Conservation (phyloP, 1,284 basidiomycete species). For the Cerioporus squamosus region DNA sequence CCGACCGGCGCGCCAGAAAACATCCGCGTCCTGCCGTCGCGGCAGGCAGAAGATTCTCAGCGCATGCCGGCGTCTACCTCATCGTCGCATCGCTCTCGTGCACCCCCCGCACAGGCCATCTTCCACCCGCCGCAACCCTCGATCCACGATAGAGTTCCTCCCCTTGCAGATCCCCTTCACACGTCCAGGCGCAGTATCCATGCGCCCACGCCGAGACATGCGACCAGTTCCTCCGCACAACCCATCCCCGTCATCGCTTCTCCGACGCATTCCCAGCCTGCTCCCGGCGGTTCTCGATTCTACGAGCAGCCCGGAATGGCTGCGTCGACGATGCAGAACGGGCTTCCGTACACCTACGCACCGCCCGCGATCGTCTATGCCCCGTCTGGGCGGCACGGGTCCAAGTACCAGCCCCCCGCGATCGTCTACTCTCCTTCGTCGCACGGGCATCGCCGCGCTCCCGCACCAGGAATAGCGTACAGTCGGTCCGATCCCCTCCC, state of each 20-base stretch:
- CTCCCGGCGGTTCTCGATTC: conserved; percentile 27
- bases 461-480: conserved; percentile 34
- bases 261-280: conserved; percentile 32
- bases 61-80: conserved; percentile 14
- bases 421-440: conserved; percentile 37
- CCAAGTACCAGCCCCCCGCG: conserved; percentile 37
- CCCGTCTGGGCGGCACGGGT: conserved; percentile 34
- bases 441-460: conserved; percentile 22
- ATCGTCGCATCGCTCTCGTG: conserved; percentile 17
- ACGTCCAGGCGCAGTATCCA: conserved; percentile 20
- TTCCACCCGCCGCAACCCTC: conserved; percentile 23
- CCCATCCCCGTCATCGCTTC: conserved; percentile 25
- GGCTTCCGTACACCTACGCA: conserved; percentile 34
- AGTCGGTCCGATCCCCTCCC: conserved; percentile 36
- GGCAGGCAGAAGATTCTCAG: conserved; percentile 30
- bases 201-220: conserved; percentile 27
- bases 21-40: conserved; percentile 37
- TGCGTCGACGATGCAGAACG: conserved; percentile 25
- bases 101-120: conserved; percentile 13
- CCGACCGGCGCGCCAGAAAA: conserved; percentile 31
- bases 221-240: conserved; percentile 23
- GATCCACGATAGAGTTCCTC: conserved; percentile 24
- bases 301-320: conserved; percentile 26
- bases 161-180: conserved; percentile 24
- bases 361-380: conserved; percentile 41